Evolutionary conservation across 495 filamentous ascomycete genomes (phyloP), one percentile per base, ranked within the genome.

Genomic region (Polyplosphaeria fusca): DNA sequence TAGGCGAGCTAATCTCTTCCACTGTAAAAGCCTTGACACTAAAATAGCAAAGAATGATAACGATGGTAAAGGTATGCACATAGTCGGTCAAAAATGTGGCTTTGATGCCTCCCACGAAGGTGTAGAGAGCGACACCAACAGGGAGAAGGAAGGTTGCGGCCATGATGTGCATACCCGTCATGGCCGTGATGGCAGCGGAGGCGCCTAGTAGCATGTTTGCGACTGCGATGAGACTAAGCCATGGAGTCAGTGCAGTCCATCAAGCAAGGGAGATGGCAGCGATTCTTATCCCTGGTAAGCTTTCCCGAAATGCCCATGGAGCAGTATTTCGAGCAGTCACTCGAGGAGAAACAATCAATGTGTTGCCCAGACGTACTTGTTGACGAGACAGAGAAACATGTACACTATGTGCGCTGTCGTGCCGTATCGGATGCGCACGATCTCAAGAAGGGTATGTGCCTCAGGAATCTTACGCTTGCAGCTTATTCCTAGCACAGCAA

Each of bases 351-450:
- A n/a, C n/a, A n/a, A n/a, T n/a, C n/a, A n/a, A n/a, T n/a, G n/a
- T n/a, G n/a, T n/a, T n/a, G n/a, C n/a, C n/a, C n/a, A n/a, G n/a
- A n/a, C n/a, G n/a, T n/a, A n/a, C 30, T 76, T 76, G 60, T 74
- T 76, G 32, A 75, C 56, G 42, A 76, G 46, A 42, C 70, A 75
- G 28, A 76, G 52, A 2, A 72, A 58, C 67, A 75, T 74, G 50
- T 73, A 77, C 0, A 81, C 76, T 47, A 79, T 80, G 49, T 83
- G 82, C 1, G 84, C 68, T 47, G 84, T 80, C 0, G 39, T 58
- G 11, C 64, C 64, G 47, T 66, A 66, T 23, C 64, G 53, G n/a
- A 63, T 59, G 5, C 52, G 49, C n/a, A 66, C 60, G 44, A 66
- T 60, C 37, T 66, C 60, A 19, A 66, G 54, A 18, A 61, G 52